Evolutionary conservation across 1,139 yeast genomes (phyloP).

Genomic region (Suhomyces bribrorum): DNA sequence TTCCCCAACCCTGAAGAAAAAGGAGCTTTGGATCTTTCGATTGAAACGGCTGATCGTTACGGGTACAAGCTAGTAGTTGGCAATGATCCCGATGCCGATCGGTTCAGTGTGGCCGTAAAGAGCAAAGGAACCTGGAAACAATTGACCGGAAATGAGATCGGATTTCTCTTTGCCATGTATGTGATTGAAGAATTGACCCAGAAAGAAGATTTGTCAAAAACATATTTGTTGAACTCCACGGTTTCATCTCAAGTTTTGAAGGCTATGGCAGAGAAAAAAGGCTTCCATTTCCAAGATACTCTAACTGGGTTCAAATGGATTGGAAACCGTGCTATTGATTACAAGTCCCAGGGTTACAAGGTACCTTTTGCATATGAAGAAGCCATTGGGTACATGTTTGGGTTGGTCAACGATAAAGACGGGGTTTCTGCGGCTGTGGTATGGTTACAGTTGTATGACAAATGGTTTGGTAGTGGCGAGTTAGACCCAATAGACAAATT

Average conservation of each 20-base stretch:
- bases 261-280: slow-evolving; percentile 65
- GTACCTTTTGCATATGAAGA: slow-evolving; percentile 95
- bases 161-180: slow-evolving; percentile 76
- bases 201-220: slow-evolving; percentile 29
- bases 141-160: slow-evolving; percentile 89
- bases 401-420: slow-evolving; percentile 87
- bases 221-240: slow-evolving; percentile 79
- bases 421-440: slow-evolving; percentile 81
- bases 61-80: slow-evolving; percentile 67
- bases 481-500: slow-evolving; percentile 50
- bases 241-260: slow-evolving; percentile 83
- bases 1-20: slow-evolving; percentile 97
- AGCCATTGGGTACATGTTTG: slow-evolving; percentile 94
- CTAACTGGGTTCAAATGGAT: slow-evolving; percentile 98
- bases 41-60: slow-evolving; percentile 48
- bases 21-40: slow-evolving; percentile 83
- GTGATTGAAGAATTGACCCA: slow-evolving; percentile 43
- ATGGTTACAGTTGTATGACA: slow-evolving; percentile 71
- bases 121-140: slow-evolving; percentile 63
- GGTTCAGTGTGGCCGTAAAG: slow-evolving; percentile 77
- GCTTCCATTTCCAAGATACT: slow-evolving; percentile 73
- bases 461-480: slow-evolving; percentile 42
- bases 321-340: slow-evolving; percentile 81
- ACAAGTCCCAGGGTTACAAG: slow-evolving; percentile 58
- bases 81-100: slow-evolving; percentile 95